Conservation (phyloP, 345 rosid species). For the Arabis hirsuta region DNA sequence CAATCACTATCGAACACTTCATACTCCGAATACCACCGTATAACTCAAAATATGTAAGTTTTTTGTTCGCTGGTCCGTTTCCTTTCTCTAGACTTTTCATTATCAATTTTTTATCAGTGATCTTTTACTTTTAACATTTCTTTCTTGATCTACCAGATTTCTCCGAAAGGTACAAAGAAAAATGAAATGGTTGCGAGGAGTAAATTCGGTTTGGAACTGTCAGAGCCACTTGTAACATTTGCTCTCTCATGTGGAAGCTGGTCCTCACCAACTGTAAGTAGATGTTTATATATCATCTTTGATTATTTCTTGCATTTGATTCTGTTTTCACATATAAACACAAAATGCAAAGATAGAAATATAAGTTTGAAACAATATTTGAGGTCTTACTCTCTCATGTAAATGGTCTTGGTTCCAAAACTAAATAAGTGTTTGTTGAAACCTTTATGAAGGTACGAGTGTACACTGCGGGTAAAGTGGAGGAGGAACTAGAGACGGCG, state of each 20-base stretch:
- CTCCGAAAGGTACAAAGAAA: conserved; percentile 52
- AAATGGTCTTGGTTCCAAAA: background rate
- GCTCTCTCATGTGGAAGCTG: conserved; percentile 93
- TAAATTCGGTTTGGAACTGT: conserved; percentile 70
- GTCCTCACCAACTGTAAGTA: conserved; percentile 96
- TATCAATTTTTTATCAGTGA: background rate
- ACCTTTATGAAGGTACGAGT: conserved; percentile 61
- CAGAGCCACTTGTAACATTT: conserved; percentile 84
- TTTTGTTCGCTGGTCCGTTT: conserved; percentile 2
- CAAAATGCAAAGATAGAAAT: background rate
- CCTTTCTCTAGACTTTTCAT: conserved; percentile 20
- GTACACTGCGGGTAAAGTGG: conserved; percentile 68
- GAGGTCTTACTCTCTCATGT: background rate
- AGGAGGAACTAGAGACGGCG: conserved; percentile 67
- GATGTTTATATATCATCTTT: background rate
- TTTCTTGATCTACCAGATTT: conserved; percentile 27
- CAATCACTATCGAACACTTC: conserved; percentile 81
- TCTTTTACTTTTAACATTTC: background rate
- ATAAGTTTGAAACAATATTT: too few species aligned
- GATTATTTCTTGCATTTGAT: background rate
- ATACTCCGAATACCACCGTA: conserved; percentile 83
- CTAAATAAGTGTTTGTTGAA: background rate
- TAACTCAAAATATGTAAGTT: conserved; percentile 68
- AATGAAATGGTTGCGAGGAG: conserved; percentile 65
- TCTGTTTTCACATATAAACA: background rate